Conservation (phyloP, 1,284 basidiomycete species). For the Melampsora americana region DNA sequence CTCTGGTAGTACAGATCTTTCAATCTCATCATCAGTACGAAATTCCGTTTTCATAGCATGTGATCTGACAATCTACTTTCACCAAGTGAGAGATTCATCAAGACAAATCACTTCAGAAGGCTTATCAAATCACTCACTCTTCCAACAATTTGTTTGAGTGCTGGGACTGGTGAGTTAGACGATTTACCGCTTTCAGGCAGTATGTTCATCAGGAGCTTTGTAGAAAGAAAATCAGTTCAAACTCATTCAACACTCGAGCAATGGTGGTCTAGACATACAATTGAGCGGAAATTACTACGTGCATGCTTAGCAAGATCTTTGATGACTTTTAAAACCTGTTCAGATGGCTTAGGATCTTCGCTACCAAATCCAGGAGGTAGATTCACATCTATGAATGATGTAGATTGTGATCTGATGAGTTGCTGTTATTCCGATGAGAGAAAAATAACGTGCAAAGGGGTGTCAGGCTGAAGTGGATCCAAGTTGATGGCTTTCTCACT, state of each 20-base stretch:
- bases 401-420: conserved; percentile 2
- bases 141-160: background rate
- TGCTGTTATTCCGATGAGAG: background rate
- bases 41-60: conserved; percentile 3
- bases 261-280: background rate
- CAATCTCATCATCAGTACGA: background rate
- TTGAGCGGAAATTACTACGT: background rate
- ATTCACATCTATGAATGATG: conserved; percentile 1
- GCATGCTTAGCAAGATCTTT: conserved; percentile 6
- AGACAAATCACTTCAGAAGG: background rate
- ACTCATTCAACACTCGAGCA: background rate
- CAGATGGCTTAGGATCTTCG: conserved; percentile 9
- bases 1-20: background rate
- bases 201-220: background rate
- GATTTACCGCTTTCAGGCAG: background rate
- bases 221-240: background rate
- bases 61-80: conserved; percentile 2
- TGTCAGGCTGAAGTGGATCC: background rate
- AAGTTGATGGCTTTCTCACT: background rate
- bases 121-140: background rate
- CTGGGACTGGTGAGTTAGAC: background rate
- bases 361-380: background rate
- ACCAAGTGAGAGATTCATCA: background rate
- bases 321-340: conserved; percentile 2
- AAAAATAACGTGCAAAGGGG: background rate